Base-by-base conservation (phyloP, 2,329 filamentous ascomycete genomes). In the Pseudonectria foliicola region DNA sequence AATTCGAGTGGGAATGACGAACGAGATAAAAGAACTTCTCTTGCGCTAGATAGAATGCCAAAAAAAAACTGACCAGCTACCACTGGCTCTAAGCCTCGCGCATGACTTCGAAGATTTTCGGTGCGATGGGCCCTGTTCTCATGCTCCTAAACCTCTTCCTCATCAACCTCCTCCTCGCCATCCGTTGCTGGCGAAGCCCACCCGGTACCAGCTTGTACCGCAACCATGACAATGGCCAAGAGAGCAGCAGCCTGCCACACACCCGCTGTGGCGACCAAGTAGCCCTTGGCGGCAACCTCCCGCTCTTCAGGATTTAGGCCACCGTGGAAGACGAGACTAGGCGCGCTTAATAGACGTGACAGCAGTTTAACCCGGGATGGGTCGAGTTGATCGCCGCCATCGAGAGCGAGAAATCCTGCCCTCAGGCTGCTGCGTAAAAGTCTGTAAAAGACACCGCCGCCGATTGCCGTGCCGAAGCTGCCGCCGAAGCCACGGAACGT, bases 401-500 rank as follows among this genome's bases (percentile, higher is more conserved):
- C 71, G 3, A 75, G 57, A 11, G 36, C 39, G 4, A 58, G 54
- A 44, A 86, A 87, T 0, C 77, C 75, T 0, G 59, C 49, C n/a
- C 68, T 63, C 2, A 90, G 64, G 0, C 66, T 63, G 3, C 48
- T 59, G 29, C 70, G 65, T 23, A 90, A 59, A 2, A 76, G 66
- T 5, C 84, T 72, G 27, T 73, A 68, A 53, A 89, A 90, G 34
- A 85, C 67, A 0, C 86, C 86, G 3, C 86, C 85, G 3, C 85
- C 84, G 31, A 90, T 82, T 0, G 85, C 77, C 2, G 81, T 82
- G 3, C 86, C 85, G 48, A 93, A 92, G 33, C 78, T 83, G 11
- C 85, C 85, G 0, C 84, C 83, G 44, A 92, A 89, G 5, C 84
- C 84, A 4, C 87, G 73, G 60, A 90, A 90, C 1, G 85, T 93